Evolutionary conservation across 1,139 yeast species (phyloP).

Genomic region (Pichia sp.): DNA sequence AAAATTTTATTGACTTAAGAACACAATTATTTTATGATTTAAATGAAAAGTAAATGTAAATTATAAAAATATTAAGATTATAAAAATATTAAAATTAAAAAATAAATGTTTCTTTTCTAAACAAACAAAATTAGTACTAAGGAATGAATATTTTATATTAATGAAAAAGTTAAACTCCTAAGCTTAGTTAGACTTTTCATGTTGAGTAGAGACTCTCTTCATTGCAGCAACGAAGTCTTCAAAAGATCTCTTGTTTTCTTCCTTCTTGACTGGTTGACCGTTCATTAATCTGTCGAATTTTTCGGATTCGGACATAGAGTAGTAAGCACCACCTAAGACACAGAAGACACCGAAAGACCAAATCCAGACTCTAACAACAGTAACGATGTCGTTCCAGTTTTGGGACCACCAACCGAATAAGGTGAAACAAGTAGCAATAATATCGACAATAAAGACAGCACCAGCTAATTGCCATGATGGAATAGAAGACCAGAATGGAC

Average conservation of each 20-base stretch:
- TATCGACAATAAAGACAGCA: slow-evolving; percentile 83
- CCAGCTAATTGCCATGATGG: slow-evolving; percentile 96
- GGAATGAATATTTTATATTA: no score
- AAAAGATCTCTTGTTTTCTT: slow-evolving; percentile 64
- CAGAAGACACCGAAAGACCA: slow-evolving; percentile 97
- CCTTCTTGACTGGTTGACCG: slow-evolving; percentile 70
- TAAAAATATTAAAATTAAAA: no score
- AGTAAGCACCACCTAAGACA: slow-evolving; percentile 94
- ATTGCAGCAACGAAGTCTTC: slow-evolving; percentile 95
- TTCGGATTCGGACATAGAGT: slow-evolving; percentile 80
- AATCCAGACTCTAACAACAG: slow-evolving; percentile 88
- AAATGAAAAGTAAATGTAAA: no score
- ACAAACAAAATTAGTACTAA: no score
- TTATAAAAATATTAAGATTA: no score
- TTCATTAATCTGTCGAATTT: slow-evolving; percentile 90
- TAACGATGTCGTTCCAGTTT: slow-evolving; percentile 94
- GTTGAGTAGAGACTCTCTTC: slow-evolving; percentile 98
- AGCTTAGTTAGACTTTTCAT: slow-evolving; percentile 53
- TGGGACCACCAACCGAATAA: slow-evolving; percentile 98
- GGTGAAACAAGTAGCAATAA: slow-evolving; percentile 84
- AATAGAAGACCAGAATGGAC: slow-evolving; percentile 88
- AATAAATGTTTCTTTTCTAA: no score
- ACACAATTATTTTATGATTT: no score
- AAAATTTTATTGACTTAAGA: no score
- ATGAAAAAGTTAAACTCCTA: no score